Base-by-base conservation (phyloP, 305 asterid genomes). In the Fraxinus baroniana region DNA sequence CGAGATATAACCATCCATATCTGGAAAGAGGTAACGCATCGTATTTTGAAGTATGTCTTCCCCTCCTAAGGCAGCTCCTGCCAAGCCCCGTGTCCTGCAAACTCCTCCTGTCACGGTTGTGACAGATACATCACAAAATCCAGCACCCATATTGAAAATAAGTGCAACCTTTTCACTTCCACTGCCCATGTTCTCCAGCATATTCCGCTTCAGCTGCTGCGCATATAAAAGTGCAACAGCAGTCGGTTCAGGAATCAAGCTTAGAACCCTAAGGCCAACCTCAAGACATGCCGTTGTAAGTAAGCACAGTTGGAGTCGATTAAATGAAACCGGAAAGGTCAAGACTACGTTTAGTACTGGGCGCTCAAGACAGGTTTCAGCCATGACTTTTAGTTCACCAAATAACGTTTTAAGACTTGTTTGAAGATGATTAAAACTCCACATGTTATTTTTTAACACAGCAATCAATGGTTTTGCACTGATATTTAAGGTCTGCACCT, bases 171-270 rank as follows among this genome's bases (percentile, higher is more conserved):
- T 95, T 72, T 95, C 98, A 20, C 85, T 91, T 20, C 92, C 97
- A 66, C 94, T 88, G 30, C 95, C 91, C 91, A 81, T 86, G 80
- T 78, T 89, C 37, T 89, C 97, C 12, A 87, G 87, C n/a, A 74
- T 76, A 72, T 73, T 78, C 86, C 88, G 93, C 83, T 87, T 95
- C 79, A 91, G 95, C 82, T 91, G 97, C 83, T 95, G 98, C 3
- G 98, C 94, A 52, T 95, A 95, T 17, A 95, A 30, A 89, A 94
- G 82, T 30, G 98, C 97, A 36, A 95, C 94, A 7, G 98, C 97
- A 20, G 97, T 89, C 2, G 98, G 98, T 76, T 95, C 98, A 0
- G 98, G 98, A 94, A 94, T 94, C 84, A 91, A 52, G 66, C 98
- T 89, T 75, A 94, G 90, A 52, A 94, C 97, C 37, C 88, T 95